Base-by-base conservation (phyloP, 2,329 filamentous ascomycete species). In the Pestalotiopsis sp. region DNA sequence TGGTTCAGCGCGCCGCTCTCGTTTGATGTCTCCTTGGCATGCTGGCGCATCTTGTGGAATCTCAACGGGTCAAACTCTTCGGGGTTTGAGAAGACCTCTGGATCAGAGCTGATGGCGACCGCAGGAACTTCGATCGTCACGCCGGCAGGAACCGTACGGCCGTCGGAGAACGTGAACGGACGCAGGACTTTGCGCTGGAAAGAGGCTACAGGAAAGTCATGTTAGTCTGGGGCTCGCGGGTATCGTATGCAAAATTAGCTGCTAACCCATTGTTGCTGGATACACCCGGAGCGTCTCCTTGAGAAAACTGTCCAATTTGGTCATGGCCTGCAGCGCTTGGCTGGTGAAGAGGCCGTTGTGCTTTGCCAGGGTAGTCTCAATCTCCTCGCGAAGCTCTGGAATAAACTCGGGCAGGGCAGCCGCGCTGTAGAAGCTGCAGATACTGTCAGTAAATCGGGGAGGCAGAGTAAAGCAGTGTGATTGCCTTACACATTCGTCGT, bases 101-200 rank as follows among this genome's bases (percentile, higher is more conserved):
- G 68, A 68, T 83, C 81, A 1, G 68, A 70, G 62, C 72, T 73
- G 64, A 79, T 69, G 36, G 73, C 76, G 12, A 74, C 69, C 5
- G 73, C 59, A 0, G 81, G 76, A 0, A 81, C 71, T 70, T 83
- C 80, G 62, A 83, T 77, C 3, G 76, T 74, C 3, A 78, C 76
- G 23, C 81, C 81, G 2, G 76, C 76, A 0, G 82, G 81, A 23
- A 83, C 77, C 25, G 79, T 77, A 68, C 86, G 81, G 4, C 85
- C 86, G 71, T 84, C 85, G 56, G 84, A 85, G 1, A 87, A 82
- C 0, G 79, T 82, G 71, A 87, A 80, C 5, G 81, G 76, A 70
- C 81, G 78, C 5, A 83, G 73, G 9, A 84, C 83, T 68, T 82
- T 83, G 68, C 84, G 83, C 23, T 71, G 68, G 74, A 86, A 86